Base-by-base conservation (phyloP, 148 eudicot genomes). In the Persicaria maculosa region DNA sequence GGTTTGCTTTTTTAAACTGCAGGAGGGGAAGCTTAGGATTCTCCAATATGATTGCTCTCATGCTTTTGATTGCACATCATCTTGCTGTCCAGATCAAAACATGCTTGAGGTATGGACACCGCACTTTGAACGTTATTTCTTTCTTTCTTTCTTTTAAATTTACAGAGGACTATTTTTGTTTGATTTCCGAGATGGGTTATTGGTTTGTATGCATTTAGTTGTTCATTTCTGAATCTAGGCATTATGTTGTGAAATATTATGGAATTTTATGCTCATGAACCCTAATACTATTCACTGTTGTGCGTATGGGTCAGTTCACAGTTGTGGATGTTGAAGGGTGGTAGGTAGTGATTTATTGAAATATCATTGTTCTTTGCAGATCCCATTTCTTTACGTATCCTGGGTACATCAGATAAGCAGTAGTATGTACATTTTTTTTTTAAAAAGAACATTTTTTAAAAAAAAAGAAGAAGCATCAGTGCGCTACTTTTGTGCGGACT, bases 11-110 rank as follows among this genome's bases (percentile, higher is more conserved):
- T 72, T 47, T 45, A 31, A 75, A 77, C 74, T 83, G 77, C 82
- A 95, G 98, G 98, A 95, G 85, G 98, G 98, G 65, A 95, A 90
- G 82, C 96, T 95, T 47, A 86, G 98, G 88, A 85, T 92, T 64
- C 93, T 95, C 59, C 96, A 90, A 59, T 87, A 77, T 61, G 90
- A 90, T 79, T 79, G 68, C 72, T 86, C 91, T 15, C 78, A 80
- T 72, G 81, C 77, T 73, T n/a, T 75, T 59, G 79, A 78, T 70
- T 78, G 71, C 76, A 48, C 85, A 40, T 57, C 76, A 75, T 83
- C 88, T 52, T 81, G 75, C 82, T 80, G 73, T 78, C 80, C 82
- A 17, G 87, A 88, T 71, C 90, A 89, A 75, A 79, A 78, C 80
- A 84, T 91, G 84, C 79, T 88, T 48, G 91, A 91, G 94, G 98